A percentile compares a stretch with the other conserved stretches of the same genome.
Conservation (phyloP, 1,284 basidiomycete species). For the Cutaneotrichosporon sp. region DNA sequence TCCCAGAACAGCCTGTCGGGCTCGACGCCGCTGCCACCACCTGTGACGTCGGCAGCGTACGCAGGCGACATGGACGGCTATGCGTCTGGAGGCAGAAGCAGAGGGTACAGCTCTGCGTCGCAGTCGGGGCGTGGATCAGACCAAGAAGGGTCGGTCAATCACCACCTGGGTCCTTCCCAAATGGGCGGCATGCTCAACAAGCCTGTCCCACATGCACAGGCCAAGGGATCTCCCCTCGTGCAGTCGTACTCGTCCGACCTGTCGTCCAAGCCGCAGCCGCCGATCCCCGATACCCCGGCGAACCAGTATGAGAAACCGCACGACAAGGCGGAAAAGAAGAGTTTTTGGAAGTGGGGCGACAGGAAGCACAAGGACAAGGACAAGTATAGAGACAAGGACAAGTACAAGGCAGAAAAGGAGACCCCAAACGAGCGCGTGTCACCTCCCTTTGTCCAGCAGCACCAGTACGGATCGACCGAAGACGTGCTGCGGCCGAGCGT, state of each 20-base stretch:
- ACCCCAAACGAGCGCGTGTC: constrained; percentile 1
- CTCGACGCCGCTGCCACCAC: constrained; percentile 19
- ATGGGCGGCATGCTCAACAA: constrained; percentile 16
- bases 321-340: constrained; percentile 12
- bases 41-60: constrained; percentile 6
- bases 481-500: constrained; percentile 14
- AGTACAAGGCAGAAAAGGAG: too few relatives aligned
- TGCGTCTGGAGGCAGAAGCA: constrained; percentile 1
- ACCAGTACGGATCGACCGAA: neutral
- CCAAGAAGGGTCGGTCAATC: constrained; percentile 11
- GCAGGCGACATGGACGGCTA: constrained; percentile 23
- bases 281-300: neutral
- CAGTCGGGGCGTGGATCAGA: constrained; percentile 15
- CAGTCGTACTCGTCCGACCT: constrained; percentile 11
- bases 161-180: neutral
- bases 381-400: neutral
- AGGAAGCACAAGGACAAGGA: constrained; percentile 11
- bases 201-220: neutral
- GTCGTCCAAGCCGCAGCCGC: constrained; percentile 1
- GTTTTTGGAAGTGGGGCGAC: constrained; percentile 11
- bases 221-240: constrained; percentile 12
- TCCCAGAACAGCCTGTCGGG: constrained; percentile 12
- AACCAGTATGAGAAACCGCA: constrained; percentile 9
- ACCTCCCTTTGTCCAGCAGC: neutral
- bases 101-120: constrained; percentile 15